phyloP scores from a whole-genome alignment of 495 filamentous ascomycete genomes.

The Clavariopsis aquatica region DNA sequence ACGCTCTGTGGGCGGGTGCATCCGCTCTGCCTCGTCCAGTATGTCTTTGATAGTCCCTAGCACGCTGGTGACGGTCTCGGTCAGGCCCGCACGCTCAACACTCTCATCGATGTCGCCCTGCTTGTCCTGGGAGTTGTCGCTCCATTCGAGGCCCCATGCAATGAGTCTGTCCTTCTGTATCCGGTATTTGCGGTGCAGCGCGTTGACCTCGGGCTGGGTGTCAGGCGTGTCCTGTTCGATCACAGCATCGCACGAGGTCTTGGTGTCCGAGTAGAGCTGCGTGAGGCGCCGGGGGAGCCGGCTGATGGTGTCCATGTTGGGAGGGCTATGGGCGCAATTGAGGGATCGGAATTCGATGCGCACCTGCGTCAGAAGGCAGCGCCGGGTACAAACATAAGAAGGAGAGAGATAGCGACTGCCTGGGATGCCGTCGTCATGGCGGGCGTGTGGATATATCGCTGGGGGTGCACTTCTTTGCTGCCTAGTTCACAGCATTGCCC shows the following conservation, averaged over 20 bases:
- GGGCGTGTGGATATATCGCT: slow-evolving; percentile 20
- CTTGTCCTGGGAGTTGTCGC: slow-evolving; percentile 63
- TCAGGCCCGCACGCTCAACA: slow-evolving; percentile 77
- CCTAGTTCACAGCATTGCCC: slow-evolving; percentile 6
- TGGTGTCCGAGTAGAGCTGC: slow-evolving; percentile 89
- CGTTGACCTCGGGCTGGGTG: slow-evolving; percentile 56
- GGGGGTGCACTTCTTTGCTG: slow-evolving; percentile 27
- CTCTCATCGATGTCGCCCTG: slow-evolving; percentile 85
- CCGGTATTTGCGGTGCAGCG: slow-evolving; percentile 59
- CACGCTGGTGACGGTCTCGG: slow-evolving; percentile 83
- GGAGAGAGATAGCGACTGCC: slow-evolving; percentile 20
- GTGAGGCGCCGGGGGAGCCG: slow-evolving; percentile 69
- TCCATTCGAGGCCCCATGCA: slow-evolving; percentile 91
- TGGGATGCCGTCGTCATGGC: slow-evolving; percentile 22
- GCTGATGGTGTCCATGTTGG: slow-evolving; percentile 31
- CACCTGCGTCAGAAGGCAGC: not conserved
- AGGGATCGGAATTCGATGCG: not conserved
- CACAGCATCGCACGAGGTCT: slow-evolving; percentile 81
- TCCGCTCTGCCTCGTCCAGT: slow-evolving; percentile 76
- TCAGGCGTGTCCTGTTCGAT: slow-evolving; percentile 66
- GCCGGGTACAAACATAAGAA: not conserved
- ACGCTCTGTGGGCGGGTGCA: slow-evolving; percentile 52
- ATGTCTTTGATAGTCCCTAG: slow-evolving; percentile 88
- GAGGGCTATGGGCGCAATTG: slow-evolving; percentile 6
- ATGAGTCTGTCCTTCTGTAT: slow-evolving; percentile 76